Evolutionary conservation across 2,329 filamentous ascomycete species (phyloP).

Genomic region (Dactylonectria macrodidyma): DNA sequence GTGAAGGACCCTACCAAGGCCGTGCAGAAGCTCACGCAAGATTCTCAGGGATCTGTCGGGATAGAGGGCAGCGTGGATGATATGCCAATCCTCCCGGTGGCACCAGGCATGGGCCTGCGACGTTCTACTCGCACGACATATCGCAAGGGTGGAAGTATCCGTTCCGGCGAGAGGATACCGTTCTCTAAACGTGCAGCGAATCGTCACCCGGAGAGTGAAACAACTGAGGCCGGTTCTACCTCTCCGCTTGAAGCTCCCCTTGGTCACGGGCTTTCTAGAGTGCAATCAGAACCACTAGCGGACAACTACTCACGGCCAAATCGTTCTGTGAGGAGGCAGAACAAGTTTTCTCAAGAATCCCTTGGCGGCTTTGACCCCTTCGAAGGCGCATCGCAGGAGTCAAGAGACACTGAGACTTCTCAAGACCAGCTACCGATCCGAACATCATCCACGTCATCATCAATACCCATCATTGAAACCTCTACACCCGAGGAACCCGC

Average conservation of each 20-base stretch:
- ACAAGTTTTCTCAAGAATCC: conserved; percentile 64
- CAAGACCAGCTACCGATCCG: conserved; percentile 54
- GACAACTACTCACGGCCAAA: conserved; percentile 73
- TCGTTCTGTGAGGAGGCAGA: conserved; percentile 62
- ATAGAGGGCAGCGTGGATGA: conserved; percentile 72
- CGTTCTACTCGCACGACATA: conserved; percentile 95
- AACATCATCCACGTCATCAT: conserved; percentile 51
- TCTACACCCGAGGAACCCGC: conserved; percentile 62
- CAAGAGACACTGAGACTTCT: conserved; percentile 43
- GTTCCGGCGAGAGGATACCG: conserved; percentile 81
- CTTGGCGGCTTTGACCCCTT: conserved; percentile 63
- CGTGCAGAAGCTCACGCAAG: conserved; percentile 78
- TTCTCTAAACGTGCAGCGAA: conserved; percentile 81
- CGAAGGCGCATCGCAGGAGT: conserved; percentile 54
- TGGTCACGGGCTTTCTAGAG: conserved; percentile 70
- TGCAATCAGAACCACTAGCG: conserved; percentile 77
- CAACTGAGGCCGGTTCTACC: conserved; percentile 40
- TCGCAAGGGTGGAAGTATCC: conserved; percentile 85
- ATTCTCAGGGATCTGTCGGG: conserved; percentile 62
- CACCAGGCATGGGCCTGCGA: conserved; percentile 84
- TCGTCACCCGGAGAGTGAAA: conserved; percentile 73
- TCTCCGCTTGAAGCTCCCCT: conserved; percentile 62
- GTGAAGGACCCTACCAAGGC: conserved; percentile 84
- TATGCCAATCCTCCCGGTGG: conserved; percentile 86
- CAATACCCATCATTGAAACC: conserved; percentile 73